Conservation (phyloP, 2,329 filamentous ascomycete genomes). For the Chaetomium sp. region DNA sequence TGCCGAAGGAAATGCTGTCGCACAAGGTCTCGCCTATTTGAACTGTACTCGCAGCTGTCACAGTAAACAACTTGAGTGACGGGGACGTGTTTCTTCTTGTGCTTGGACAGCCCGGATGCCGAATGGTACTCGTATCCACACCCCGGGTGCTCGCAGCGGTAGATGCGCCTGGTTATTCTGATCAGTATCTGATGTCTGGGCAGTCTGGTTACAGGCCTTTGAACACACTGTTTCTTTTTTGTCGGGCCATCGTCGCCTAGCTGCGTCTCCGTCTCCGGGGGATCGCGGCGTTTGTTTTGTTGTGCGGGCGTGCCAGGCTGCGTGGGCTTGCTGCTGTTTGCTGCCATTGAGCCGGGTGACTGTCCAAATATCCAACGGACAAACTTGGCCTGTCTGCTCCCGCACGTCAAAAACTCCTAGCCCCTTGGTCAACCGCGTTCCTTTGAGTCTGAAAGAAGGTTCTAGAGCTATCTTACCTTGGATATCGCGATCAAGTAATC, state of each 20-base stretch:
- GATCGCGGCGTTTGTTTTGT: not conserved
- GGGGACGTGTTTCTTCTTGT: not conserved
- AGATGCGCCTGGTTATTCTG: not conserved
- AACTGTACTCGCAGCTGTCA: not conserved
- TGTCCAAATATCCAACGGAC: not conserved
- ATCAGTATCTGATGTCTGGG: not conserved
- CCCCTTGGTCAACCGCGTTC: not conserved
- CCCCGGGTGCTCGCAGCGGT: not conserved
- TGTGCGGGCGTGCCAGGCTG: not conserved
- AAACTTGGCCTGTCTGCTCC: not conserved
- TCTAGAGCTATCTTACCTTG: not conserved
- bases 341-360: not conserved
- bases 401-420: not conserved
- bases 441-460: not conserved
- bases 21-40: not conserved
- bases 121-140: not conserved
- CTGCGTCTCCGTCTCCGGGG: not conserved
- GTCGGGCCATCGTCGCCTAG: not conserved
- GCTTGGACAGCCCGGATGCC: not conserved
- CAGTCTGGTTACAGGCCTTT: not conserved
- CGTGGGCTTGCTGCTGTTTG: not conserved
- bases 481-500: not conserved
- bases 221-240: not conserved
- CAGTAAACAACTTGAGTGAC: not conserved
- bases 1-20: not conserved